Percentiles rank a stretch among this genome's conserved stretches.
phyloP scores from a whole-genome alignment of 2,329 filamentous ascomycete species.

The Monosporascus sp. region DNA sequence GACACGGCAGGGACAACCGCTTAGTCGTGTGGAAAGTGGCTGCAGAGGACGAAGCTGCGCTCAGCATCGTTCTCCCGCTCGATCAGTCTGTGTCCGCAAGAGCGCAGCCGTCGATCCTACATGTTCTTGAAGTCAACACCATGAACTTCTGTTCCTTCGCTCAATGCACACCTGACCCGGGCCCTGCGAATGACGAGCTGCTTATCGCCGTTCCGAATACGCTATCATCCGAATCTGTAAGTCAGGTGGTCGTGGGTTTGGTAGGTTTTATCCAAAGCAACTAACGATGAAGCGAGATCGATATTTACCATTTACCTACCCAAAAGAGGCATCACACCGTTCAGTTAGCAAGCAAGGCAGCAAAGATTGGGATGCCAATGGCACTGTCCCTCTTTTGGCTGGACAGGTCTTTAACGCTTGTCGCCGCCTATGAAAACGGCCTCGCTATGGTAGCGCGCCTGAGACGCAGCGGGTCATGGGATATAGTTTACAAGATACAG shows the following conservation, averaged over 20 bases:
- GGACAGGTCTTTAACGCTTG: constrained; percentile 50
- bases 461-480: constrained; percentile 37
- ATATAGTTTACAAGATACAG: constrained; percentile 56
- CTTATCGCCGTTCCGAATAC: constrained; percentile 79
- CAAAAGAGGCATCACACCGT: constrained; percentile 62
- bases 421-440: constrained; percentile 84
- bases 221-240: constrained; percentile 63
- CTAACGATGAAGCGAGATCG: constrained; percentile 46
- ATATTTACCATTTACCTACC: constrained; percentile 77
- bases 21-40: constrained; percentile 78
- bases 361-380: constrained; percentile 81
- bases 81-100: constrained; percentile 48
- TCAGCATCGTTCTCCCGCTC: constrained; percentile 68
- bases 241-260: neutral
- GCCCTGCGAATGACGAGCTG: constrained; percentile 36
- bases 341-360: constrained; percentile 31
- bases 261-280: neutral
- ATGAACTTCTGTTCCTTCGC: constrained; percentile 92
- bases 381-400: constrained; percentile 59
- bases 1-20: constrained; percentile 85
- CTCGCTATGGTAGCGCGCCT: constrained; percentile 62
- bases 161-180: constrained; percentile 41
- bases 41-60: constrained; percentile 50
- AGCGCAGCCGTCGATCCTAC: constrained; percentile 76
- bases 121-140: constrained; percentile 81